A percentile compares a stretch with the other conserved stretches of the same genome.
Evolutionary conservation across 805 yeast species (phyloP).

Genomic region (Cyberlindnera suaveolens): DNA sequence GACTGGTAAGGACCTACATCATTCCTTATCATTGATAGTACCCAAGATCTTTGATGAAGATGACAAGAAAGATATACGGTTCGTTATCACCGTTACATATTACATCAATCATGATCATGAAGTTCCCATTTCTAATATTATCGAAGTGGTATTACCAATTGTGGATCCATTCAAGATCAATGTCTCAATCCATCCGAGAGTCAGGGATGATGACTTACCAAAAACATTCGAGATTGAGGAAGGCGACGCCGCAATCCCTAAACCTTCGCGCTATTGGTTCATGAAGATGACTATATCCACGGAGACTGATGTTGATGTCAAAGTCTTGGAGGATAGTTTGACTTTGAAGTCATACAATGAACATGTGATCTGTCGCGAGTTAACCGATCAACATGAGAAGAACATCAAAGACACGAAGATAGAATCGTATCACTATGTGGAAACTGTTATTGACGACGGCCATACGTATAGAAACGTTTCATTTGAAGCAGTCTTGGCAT

Average conservation of each 20-base stretch:
- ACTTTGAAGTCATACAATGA: constrained; percentile 27
- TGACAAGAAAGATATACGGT: neutral
- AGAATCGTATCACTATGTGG: constrained; percentile 16
- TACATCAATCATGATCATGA: constrained; percentile 25
- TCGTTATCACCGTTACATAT: constrained; percentile 21
- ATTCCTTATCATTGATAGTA: constrained; percentile 1
- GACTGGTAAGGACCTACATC: neutral
- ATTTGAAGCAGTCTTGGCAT: constrained; percentile 20
- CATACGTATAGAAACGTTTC: constrained; percentile 34
- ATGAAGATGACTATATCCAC: constrained; percentile 26
- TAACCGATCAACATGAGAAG: constrained; percentile 5
- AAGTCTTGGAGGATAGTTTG: constrained; percentile 12
- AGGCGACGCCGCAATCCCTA: constrained; percentile 19
- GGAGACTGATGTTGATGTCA: constrained; percentile 23
- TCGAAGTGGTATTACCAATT: constrained; percentile 23
- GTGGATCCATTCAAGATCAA: constrained; percentile 25
- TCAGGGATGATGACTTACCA: constrained; percentile 25
- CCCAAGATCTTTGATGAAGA: constrained; percentile 4
- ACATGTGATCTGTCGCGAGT: constrained; percentile 28
- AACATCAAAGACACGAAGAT: constrained; percentile 4
- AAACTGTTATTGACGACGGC: constrained; percentile 32
- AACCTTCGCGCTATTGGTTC: constrained; percentile 33
- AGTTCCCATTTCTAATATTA: constrained; percentile 23
- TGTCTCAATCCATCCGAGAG: constrained; percentile 28
- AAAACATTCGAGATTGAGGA: constrained; percentile 16